phyloP scores from a whole-genome alignment of 2,329 filamentous ascomycete genomes.

The Ophiostoma tasmaniense region DNA sequence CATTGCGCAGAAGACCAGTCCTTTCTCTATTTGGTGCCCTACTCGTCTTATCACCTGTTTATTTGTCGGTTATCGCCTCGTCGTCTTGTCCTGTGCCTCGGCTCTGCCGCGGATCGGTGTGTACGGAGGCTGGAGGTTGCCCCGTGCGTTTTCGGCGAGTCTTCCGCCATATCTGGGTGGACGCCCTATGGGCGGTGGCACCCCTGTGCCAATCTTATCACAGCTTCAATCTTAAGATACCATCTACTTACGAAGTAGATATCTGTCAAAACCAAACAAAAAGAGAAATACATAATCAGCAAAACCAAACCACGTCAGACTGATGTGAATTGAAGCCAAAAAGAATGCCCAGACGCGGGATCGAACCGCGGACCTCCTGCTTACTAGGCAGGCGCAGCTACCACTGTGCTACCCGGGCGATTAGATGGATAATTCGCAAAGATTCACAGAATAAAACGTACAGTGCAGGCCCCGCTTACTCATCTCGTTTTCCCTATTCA shows the following conservation, averaged over 20 bases:
- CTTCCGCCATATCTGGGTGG: neutral
- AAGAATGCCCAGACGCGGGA: too few species aligned
- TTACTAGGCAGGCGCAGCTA: too few species aligned
- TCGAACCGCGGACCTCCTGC: too few species aligned
- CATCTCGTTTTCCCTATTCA: neutral
- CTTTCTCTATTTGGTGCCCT: neutral
- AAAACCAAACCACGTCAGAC: too few species aligned
- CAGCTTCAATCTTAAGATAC: too few species aligned
- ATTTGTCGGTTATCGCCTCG: neutral
- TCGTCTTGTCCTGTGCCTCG: neutral
- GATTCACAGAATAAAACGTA: neutral
- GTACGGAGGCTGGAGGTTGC: constrained; percentile 1
- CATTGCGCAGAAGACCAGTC: neutral
- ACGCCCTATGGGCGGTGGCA: neutral
- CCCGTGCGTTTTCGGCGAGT: neutral
- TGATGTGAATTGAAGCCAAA: too few species aligned
- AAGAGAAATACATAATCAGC: too few species aligned
- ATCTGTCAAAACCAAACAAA: too few species aligned
- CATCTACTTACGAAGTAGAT: too few species aligned
- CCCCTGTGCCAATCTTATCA: neutral
- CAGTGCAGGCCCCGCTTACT: neutral
- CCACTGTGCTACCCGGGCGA: too few species aligned
- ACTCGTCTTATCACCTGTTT: neutral
- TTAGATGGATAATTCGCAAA: too few species aligned
- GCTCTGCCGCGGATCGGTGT: neutral